phyloP scores from a whole-genome alignment of 2,329 filamentous ascomycete genomes.

The Exserohilum rostratum region DNA sequence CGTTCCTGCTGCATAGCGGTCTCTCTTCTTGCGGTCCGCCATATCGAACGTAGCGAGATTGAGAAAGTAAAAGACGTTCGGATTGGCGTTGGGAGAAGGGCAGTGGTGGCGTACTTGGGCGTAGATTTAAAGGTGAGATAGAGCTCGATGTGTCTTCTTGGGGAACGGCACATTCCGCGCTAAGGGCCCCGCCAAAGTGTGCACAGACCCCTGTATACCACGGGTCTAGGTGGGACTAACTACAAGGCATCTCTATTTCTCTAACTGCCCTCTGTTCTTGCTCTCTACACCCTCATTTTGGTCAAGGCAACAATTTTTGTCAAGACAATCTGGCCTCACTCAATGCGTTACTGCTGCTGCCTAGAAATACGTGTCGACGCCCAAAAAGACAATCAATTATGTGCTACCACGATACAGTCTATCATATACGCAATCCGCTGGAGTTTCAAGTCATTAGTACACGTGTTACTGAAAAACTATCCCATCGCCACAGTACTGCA shows the following conservation, averaged over 20 bases:
- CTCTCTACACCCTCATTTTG: conserved; percentile 19
- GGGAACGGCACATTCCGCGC: conserved; percentile 38
- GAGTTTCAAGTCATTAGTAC: conserved; percentile 26
- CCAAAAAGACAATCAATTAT: not conserved
- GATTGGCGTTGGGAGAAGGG: conserved; percentile 15
- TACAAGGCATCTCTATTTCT: not conserved
- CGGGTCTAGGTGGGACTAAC: conserved; percentile 9
- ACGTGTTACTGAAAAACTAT: not conserved
- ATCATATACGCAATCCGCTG: not conserved
- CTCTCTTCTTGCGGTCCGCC: conserved; percentile 75
- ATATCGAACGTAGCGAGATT: conserved; percentile 30
- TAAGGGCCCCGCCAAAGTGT: conserved; percentile 30
- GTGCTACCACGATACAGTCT: not conserved
- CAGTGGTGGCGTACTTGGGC: conserved; percentile 23
- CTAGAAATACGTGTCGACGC: not conserved
- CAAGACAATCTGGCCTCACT: not conserved
- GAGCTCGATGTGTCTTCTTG: conserved; percentile 48
- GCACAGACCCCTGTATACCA: conserved; percentile 18
- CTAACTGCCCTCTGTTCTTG: not conserved
- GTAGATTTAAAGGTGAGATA: conserved; percentile 31
- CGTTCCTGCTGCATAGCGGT: conserved; percentile 90
- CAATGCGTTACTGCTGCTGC: not conserved
- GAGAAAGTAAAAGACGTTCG: conserved; percentile 11
- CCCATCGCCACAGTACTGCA: not conserved
- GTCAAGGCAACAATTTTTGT: not conserved